Percentiles rank a stretch among this genome's conserved stretches.
phyloP scores from a whole-genome alignment of 202 grass and related monocot species.

The Digitaria exilis region DNA sequence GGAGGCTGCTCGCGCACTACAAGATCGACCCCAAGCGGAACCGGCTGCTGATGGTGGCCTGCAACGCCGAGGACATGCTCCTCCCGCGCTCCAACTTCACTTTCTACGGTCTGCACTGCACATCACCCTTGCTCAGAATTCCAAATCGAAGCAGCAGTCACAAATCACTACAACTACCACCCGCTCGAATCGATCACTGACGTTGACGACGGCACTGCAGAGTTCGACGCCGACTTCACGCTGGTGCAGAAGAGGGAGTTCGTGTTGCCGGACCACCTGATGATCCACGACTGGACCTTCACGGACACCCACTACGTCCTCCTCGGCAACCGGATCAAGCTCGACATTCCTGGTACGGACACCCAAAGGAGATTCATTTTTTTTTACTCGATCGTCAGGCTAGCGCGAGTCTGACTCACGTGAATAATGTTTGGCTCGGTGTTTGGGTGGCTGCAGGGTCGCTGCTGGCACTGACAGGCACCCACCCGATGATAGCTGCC shows the following conservation, averaged over 20 bases:
- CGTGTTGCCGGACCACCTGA: conserved; percentile 72
- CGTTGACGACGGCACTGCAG: conserved; percentile 32
- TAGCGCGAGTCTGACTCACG: too few relatives aligned
- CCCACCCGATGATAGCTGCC: conserved; percentile 84
- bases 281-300: conserved; percentile 99
- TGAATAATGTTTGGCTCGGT: background rate
- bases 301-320: conserved; percentile 81
- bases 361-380: background rate
- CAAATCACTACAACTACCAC: too few relatives aligned
- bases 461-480: conserved; percentile 69
- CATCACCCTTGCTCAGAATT: too few relatives aligned
- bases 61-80: conserved; percentile 98
- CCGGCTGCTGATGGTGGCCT: conserved; percentile 74
- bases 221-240: conserved; percentile 70
- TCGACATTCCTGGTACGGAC: conserved; percentile 73
- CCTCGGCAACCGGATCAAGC: conserved; percentile 84
- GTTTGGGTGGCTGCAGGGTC: conserved; percentile 52
- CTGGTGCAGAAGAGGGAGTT: conserved; percentile 77
- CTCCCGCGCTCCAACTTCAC: conserved; percentile 90
- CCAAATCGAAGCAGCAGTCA: background rate
- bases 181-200: background rate
- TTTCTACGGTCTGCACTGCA: conserved; percentile 73
- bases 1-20: conserved; percentile 95
- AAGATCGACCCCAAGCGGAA: conserved; percentile 68
- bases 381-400: background rate